Base-by-base conservation (phyloP, 768 basidiomycete genomes). In the Hortiboletus campestris region DNA sequence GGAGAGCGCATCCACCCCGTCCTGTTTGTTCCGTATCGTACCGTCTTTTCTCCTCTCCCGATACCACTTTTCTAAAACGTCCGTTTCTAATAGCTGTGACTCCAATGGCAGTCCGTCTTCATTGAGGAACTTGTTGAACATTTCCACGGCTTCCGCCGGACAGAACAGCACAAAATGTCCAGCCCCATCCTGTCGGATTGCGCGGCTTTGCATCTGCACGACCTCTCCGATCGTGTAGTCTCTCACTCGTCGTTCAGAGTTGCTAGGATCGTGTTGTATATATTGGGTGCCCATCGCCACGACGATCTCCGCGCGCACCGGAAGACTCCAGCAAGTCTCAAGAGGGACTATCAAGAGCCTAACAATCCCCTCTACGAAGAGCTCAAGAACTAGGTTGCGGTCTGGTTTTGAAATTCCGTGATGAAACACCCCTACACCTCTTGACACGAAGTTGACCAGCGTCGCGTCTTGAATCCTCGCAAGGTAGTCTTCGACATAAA, bases 221-320 rank as follows among this genome's bases (percentile, higher is more conserved):
- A 99, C 72, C 62, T 98, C 94, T 19, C 83, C 78, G 36, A 96
- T 74, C 0, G 76, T 75, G 70, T 98, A 98, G 67, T 94, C 93
- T 42, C 80, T 79, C 47, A 96, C 67, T 62, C 88, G 86, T 22
- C 89, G 83, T 56, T 86, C 84, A 10, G 75, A 66, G 14, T 74
- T 78, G 51, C 75, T 76, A 36, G 68, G 71, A 39, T 78, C 75
- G 8, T 77, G 62, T 52, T 82, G 76, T 25, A 86, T 69, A 69
- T 91, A 96, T 69, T 99, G 97, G 4, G 95, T 92, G 17, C 93
- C 90, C 88, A 98, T 88, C 43, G 93, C 86, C 36, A 98, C 77
- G 16, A 98, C 95, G 7, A 82, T 82, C 8, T 81, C 79, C 1
- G 91, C 91, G 49, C 86, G 83, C 17, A 94, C 83, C 19, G 95